Base-by-base conservation (phyloP, 495 filamentous ascomycete species). In the Xylaria scruposa region DNA sequence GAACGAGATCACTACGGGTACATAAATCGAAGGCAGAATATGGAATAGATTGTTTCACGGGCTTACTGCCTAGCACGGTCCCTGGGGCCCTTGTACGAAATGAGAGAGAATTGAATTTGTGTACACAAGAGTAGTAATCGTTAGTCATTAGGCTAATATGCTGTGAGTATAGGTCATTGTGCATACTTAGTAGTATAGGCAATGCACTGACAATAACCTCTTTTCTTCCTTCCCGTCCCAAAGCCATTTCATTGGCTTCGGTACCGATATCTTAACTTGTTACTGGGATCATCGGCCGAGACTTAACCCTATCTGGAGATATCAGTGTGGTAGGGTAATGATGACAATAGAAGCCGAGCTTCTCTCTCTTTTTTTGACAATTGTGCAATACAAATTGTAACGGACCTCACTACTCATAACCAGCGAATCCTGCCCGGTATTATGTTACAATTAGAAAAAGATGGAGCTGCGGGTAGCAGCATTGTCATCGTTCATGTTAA, bases 81-180 rank as follows among this genome's bases (percentile, higher is more conserved):
- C 58, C 58, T 38, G 58, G 29, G 58, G 2, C 10, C 58, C 31
- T 60, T 60, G 58, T 21, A 38, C 31, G 19, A 60, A 60, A 60
- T 38, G 58, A 60, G 29, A n/a, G 19, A 21, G 31, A 60, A 60
- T n/a, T 60, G 58, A 60, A 60, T 38, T 60, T 33, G 31, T 59
- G 51, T 54, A 24, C 51, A 54, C 26, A 4, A 13, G 24, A 31
- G 26, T 60, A 60, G 58, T 60, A 60, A 60, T 60, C 58, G 31
- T 60, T 60, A 38, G 58, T 8, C 53, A 38, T 60, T 38, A 38
- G 58, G 58, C 38, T 63, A 44, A 60, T 38, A 40, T 38, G 58
- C 33, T 59, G 56, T n/a, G 31, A 59, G 56, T 4, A 59, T 21
- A 19, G 56, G 12, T 31, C 13, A 59, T 7, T 51, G 17, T 51